Evolutionary conservation across 805 yeast genomes (phyloP).

Genomic region (Wickerhamia fluorescens): DNA sequence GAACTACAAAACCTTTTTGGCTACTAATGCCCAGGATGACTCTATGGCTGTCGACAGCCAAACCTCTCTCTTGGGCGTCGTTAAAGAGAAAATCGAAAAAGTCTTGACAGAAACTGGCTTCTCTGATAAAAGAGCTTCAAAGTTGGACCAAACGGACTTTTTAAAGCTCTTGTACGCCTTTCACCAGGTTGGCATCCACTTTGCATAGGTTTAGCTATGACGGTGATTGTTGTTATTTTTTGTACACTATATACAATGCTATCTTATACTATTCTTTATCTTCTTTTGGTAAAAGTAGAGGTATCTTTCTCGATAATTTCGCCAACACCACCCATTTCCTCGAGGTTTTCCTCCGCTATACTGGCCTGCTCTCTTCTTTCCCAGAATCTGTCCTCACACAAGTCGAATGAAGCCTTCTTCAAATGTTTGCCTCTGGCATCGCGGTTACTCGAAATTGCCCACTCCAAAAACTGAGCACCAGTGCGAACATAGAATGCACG

Average conservation of each 20-base stretch:
- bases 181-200: constrained; percentile 95
- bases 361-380: constrained; percentile 93
- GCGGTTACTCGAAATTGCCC: constrained; percentile 85
- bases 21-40: constrained; percentile 42
- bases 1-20: constrained; percentile 75
- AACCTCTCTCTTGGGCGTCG: constrained; percentile 37
- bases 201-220: constrained; percentile 74
- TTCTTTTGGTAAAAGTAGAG: constrained; percentile 39
- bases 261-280: constrained; percentile 24
- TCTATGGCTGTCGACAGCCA: constrained; percentile 29
- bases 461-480: constrained; percentile 79
- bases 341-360: constrained; percentile 79
- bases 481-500: constrained; percentile 82
- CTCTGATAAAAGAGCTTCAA: constrained; percentile 83
- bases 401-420: constrained; percentile 81
- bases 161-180: constrained; percentile 80
- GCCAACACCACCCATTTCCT: constrained; percentile 86
- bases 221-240: no score
- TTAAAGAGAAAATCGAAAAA: constrained; percentile 61
- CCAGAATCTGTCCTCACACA: constrained; percentile 97
- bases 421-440: constrained; percentile 85
- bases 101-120: constrained; percentile 77
- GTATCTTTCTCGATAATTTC: constrained; percentile 75
- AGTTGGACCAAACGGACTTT: constrained; percentile 93
- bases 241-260: constrained; percentile 2